These are phyloP conservation scores for Lasiosphaeria miniovina DNA, from an alignment of 495 filamentous ascomycete genomes.

Conservation along the genomic window DNA sequence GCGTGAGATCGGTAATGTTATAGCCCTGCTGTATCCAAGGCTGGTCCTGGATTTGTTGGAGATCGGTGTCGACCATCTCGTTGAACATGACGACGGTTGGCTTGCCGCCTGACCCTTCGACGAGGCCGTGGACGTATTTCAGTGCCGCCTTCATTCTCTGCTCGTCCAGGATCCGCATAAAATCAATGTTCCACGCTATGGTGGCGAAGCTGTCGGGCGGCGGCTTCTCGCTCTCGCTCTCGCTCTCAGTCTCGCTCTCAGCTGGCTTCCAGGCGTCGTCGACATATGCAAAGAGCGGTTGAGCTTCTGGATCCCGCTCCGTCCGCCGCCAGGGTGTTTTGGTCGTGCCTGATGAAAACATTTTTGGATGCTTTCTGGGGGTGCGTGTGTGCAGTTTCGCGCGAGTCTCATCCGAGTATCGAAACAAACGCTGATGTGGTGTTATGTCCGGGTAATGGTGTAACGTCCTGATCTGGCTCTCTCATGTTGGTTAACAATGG, in stretches of 20 bases:
- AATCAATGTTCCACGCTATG: conserved; percentile 53
- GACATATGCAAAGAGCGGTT: neutral
- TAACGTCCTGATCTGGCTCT: too few species aligned
- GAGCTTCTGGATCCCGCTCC: neutral
- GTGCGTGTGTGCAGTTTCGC: neutral
- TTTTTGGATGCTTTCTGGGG: neutral
- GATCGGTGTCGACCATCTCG: conserved; percentile 45
- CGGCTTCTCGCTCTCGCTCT: neutral
- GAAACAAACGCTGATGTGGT: neutral
- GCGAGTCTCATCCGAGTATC: neutral
- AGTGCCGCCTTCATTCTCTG: conserved; percentile 46
- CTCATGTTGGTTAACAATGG: too few species aligned
- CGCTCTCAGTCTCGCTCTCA: neutral
- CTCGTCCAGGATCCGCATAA: conserved; percentile 34
- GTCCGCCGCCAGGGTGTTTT: neutral
- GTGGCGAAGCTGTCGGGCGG: conserved; percentile 13
- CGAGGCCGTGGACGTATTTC: conserved; percentile 34
- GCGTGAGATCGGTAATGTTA: conserved; percentile 44
- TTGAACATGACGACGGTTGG: conserved; percentile 49
- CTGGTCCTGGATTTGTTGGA: conserved; percentile 35
- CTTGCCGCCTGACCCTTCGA: conserved; percentile 10
- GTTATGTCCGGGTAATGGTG: neutral
- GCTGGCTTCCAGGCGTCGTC: conserved; percentile 2
- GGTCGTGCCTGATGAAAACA: neutral
- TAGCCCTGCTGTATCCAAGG: conserved; percentile 46